Base-by-base conservation (phyloP, 2,329 filamentous ascomycete species). In the Colletotrichum spaethianum region DNA sequence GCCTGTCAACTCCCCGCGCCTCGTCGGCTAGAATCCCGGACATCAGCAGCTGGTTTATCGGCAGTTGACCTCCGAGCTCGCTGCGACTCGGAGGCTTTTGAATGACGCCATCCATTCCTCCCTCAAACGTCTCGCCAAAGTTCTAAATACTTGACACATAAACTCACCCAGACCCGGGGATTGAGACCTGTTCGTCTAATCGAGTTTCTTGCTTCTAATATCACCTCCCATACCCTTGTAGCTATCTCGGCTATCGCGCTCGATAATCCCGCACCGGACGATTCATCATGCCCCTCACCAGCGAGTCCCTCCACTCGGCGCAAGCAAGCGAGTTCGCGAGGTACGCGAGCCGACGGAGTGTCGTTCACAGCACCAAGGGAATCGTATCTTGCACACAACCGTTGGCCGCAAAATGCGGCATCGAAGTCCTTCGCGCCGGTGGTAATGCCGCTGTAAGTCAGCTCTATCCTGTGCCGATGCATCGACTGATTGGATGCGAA, bases 351-450 rank as follows among this genome's bases (percentile, higher is more conserved):
- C 90, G 96, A 48, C 88, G 96, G 74, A 98, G 96, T 77, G 95
- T 97, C 16, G 94, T 98, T 16, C 95, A 98, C 81, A 98, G 94
- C 81, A 95, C 93, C 6, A 93, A 95, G 78, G 96, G 95, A 56
- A 98, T 98, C 70, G 93, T 98, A 59, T 90, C 95, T 14, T 97
- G 93, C 80, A 93, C 94, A 1, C 96, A 98, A 81, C 95, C 96
- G 18, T 86, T 98, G 67, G 96, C 96, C 7, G 93, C 94, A 31
- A 93, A 93, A 82, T 97, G 95, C 72, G 96, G 96, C 28, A 89
- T 98, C 63, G 91, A 93, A 68, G 88, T 98, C 48, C 85, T 99
- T n/a, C 90, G 92, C 70, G 91, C 93, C 59, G 96, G 96, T 69
- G 96, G 96, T 65, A 99, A 98, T 85, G 95, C 94, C 74, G 96